Conservation (phyloP, 1,139 yeast genomes). For the Ogataea hybrid region DNA sequence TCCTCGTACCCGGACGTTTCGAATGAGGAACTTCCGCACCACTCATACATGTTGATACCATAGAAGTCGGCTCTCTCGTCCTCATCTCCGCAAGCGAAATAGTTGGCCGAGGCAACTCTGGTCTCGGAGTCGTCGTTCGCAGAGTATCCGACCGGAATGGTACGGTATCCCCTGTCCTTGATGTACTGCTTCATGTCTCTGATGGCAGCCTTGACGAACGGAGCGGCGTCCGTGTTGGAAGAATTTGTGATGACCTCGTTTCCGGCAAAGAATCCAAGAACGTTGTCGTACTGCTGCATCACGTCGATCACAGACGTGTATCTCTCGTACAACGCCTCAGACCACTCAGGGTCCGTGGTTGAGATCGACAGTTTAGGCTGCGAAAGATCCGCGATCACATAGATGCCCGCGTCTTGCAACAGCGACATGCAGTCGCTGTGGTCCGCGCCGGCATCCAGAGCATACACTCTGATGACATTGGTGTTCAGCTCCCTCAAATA, state of each 20-base stretch:
- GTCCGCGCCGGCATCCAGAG: conserved; percentile 50
- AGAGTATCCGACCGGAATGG: conserved; percentile 85
- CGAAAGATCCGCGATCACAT: conserved; percentile 53
- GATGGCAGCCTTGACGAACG: conserved; percentile 86
- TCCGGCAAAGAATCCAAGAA: conserved; percentile 87
- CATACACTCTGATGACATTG: conserved; percentile 55
- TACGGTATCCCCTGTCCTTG: conserved; percentile 59
- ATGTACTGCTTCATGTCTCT: conserved; percentile 83
- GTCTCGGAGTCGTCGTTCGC: conserved; percentile 79
- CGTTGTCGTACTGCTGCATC: conserved; percentile 70
- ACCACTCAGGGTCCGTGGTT: conserved; percentile 44
- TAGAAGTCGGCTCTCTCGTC: conserved; percentile 63
- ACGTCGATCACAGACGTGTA: conserved; percentile 70
- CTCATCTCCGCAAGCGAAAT: conserved; percentile 79
- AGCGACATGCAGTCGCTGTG: conserved; percentile 53
- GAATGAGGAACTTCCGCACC: conserved; percentile 52
- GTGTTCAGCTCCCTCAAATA: conserved; percentile 50
- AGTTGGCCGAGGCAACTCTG: conserved; percentile 71
- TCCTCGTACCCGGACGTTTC: conserved; percentile 45
- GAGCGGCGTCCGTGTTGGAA: conserved; percentile 73
- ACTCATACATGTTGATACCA: conserved; percentile 60
- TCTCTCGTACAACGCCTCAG: conserved; percentile 61
- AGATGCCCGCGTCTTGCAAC: conserved; percentile 56
- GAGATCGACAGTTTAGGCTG: conserved; percentile 51
- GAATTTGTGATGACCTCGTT: conserved; percentile 83